phyloP scores from a whole-genome alignment of 73 alveolate genomes.

The Paramecium primaurelia region DNA sequence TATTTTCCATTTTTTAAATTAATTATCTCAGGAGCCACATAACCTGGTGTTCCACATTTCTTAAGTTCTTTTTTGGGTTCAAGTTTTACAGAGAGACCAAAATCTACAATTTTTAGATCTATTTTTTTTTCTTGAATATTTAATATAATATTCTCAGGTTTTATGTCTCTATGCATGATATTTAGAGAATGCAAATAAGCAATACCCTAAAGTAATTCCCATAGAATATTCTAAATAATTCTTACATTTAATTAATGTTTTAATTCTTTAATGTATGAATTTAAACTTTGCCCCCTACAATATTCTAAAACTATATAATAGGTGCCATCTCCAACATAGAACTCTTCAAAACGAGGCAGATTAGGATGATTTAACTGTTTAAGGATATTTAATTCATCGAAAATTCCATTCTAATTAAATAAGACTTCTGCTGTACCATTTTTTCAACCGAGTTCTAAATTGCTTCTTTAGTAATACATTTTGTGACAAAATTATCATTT shows the following conservation, averaged over 20 bases:
- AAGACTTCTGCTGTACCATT: not conserved
- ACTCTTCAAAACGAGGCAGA: not conserved
- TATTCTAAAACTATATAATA: not conserved
- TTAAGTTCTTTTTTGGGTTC: conserved; percentile 44
- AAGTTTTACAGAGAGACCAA: conserved; percentile 15
- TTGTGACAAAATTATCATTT: not conserved
- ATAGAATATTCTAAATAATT: not conserved
- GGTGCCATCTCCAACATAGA: conserved; percentile 13
- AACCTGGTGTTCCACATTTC: conserved; percentile 56
- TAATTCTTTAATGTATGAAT: not conserved
- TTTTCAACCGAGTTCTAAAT: not conserved
- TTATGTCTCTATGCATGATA: conserved; percentile 43
- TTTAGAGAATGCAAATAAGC: conserved; percentile 15
- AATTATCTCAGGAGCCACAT: conserved; percentile 53
- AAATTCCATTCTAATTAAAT: not conserved
- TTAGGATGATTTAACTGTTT: not conserved
- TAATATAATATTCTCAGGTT: conserved; percentile 49
- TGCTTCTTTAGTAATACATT: not conserved
- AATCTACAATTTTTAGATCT: conserved; percentile 24
- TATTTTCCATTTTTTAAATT: conserved; percentile 50
- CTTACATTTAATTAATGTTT: conserved; percentile 1
- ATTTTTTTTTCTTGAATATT: not conserved
- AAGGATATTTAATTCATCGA: not conserved
- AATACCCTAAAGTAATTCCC: conserved; percentile 32
- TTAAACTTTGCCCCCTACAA: not conserved